phyloP scores from a whole-genome alignment of 331 rosid genomes.

The Rhamnella rubrinervis region DNA sequence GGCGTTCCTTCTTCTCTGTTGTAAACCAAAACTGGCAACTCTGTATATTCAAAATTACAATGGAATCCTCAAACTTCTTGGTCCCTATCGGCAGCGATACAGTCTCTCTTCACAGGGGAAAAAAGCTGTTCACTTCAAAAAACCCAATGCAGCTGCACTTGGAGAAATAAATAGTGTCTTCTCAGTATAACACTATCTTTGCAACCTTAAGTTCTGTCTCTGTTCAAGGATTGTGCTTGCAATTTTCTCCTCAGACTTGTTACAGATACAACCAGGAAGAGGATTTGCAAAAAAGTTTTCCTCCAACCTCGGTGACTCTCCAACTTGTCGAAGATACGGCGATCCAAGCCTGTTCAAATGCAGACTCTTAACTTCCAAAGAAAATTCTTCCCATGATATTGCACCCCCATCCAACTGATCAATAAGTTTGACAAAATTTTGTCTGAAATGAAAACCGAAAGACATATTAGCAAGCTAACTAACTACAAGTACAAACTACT shows the following conservation, averaged over 20 bases:
- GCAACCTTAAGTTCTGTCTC: conserved; percentile 26
- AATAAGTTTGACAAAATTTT: conserved; percentile 66
- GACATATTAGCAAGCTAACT: conserved; percentile 1
- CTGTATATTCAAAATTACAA: conserved; percentile 19
- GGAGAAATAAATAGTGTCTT: conserved; percentile 27
- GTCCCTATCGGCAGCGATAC: conserved; percentile 24
- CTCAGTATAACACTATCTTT: conserved; percentile 20
- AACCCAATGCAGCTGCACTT: conserved; percentile 34
- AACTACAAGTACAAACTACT: background rate
- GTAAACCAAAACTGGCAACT: conserved; percentile 36
- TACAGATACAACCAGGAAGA: conserved; percentile 88
- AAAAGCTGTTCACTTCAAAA: conserved; percentile 34
- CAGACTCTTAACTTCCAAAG: conserved; percentile 49
- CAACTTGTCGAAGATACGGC: conserved; percentile 67
- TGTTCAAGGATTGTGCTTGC: conserved; percentile 30
- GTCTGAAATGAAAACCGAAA: conserved; percentile 38
- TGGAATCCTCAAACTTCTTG: conserved; percentile 28
- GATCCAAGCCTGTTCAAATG: conserved; percentile 77
- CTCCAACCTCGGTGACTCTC: conserved; percentile 78
- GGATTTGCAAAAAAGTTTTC: conserved; percentile 97
- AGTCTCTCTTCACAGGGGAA: conserved; percentile 24
- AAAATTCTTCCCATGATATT: conserved; percentile 65
- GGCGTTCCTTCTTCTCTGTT: conserved; percentile 9
- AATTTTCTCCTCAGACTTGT: conserved; percentile 45
- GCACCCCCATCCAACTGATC: conserved; percentile 59